Conservation (phyloP, 441 rosid genomes). For the Omphalea diandra region DNA sequence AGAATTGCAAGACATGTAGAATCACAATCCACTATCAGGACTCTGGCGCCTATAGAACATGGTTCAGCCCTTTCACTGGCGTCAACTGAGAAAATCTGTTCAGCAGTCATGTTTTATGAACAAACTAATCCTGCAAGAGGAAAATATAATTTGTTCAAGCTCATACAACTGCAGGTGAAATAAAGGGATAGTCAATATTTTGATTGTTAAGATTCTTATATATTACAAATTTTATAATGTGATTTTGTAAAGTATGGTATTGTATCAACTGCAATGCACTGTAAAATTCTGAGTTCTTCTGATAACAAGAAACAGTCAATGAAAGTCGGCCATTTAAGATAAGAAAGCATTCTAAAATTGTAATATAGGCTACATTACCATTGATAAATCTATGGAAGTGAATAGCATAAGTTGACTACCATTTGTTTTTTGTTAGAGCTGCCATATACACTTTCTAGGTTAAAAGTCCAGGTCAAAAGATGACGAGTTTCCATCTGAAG, state of each 20-base stretch:
- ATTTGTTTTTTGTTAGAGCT: constrained; percentile 7
- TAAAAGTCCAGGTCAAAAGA: not conserved
- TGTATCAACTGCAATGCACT: not conserved
- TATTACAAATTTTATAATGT: not conserved
- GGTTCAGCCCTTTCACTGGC: not conserved
- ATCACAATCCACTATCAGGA: constrained; percentile 45
- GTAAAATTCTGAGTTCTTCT: not conserved
- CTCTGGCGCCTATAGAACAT: constrained; percentile 10
- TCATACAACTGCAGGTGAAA: not conserved
- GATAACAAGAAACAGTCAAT: not conserved
- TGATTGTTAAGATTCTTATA: no score
- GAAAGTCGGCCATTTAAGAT: not conserved
- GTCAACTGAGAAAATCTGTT: constrained; percentile 20
- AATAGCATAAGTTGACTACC: constrained; percentile 12
- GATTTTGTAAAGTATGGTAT: not conserved
- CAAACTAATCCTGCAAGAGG: not conserved
- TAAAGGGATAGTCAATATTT: no score
- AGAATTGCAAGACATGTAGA: constrained; percentile 33
- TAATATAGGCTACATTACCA: not conserved
- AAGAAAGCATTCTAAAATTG: constrained; percentile 4
- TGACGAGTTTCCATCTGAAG: constrained; percentile 13
- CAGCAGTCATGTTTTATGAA: constrained; percentile 20
- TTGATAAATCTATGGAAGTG: constrained; percentile 5
- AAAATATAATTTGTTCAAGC: not conserved
- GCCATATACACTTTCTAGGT: constrained; percentile 4